A percentile compares a stretch with the other conserved stretches of the same genome.
These are phyloP conservation scores for Lachnellula cervina DNA, from an alignment of 2,329 filamentous ascomycete genomes.

Conservation along the genomic window DNA sequence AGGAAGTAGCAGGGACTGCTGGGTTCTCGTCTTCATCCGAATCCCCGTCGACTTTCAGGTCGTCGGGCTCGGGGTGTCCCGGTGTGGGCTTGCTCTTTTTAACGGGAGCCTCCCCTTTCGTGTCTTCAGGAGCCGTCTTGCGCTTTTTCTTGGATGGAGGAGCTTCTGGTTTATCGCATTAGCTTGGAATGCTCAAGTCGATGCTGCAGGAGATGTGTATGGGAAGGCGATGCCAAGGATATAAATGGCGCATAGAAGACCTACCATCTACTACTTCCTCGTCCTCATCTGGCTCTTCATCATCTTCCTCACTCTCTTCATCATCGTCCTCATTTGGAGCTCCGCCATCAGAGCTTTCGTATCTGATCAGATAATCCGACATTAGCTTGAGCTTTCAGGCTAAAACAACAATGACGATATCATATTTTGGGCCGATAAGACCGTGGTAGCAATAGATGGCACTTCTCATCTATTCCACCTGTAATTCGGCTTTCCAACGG, in stretches of 20 bases:
- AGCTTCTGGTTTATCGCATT: conserved; percentile 9
- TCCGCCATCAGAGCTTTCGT: conserved; percentile 32
- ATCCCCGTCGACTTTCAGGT: conserved; percentile 12
- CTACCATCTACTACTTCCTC: conserved; percentile 20
- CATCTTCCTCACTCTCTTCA: conserved; percentile 33
- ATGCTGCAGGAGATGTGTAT: not conserved
- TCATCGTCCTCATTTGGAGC: conserved; percentile 29
- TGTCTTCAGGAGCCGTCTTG: conserved; percentile 18
- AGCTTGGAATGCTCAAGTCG: not conserved
- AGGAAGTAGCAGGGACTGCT: not conserved
- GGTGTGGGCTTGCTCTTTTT: conserved; percentile 14
- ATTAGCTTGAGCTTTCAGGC: conserved; percentile 10
- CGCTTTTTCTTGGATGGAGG: conserved; percentile 27
- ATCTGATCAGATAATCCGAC: conserved; percentile 12
- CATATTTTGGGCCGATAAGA: conserved; percentile 3
- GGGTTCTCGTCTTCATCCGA: conserved; percentile 14
- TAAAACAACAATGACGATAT: not conserved
- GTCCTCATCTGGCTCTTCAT: conserved; percentile 21
- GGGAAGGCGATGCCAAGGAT: not conserved
- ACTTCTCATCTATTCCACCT: not conserved
- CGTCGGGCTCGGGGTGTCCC: conserved; percentile 8
- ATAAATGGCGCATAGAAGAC: conserved; percentile 9
- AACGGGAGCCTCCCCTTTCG: conserved; percentile 1
- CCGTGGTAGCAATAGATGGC: conserved; percentile 1
- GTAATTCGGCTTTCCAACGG: conserved; percentile 1